Evolutionary conservation across 495 filamentous ascomycete genomes (phyloP).

Genomic region (Aspergillus cavernicola): DNA sequence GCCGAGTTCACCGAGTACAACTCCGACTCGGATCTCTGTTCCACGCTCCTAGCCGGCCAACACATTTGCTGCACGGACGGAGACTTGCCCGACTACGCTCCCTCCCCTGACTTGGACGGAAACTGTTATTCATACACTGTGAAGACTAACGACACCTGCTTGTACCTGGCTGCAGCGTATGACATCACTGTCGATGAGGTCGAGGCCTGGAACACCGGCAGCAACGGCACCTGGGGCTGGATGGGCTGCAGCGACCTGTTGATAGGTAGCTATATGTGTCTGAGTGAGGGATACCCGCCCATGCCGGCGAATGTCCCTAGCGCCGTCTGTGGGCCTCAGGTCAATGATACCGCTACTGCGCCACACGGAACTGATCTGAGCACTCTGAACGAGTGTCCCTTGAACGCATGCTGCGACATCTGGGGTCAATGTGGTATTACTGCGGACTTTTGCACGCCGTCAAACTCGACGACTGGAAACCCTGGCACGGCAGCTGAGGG

Average conservation of each 20-base stretch:
- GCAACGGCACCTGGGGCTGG: not conserved
- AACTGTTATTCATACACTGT: not conserved
- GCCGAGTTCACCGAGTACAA: conserved; percentile 1
- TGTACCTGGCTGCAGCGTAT: not conserved
- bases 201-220: not conserved
- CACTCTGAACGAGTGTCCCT: not conserved
- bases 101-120: not conserved
- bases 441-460: not conserved
- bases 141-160: not conserved
- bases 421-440: conserved; percentile 1
- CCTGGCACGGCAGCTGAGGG: not conserved
- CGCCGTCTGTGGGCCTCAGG: not conserved
- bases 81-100: not conserved
- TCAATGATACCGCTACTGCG: not conserved
- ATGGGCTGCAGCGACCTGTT: not conserved
- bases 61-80: not conserved
- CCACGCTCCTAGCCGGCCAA: not conserved
- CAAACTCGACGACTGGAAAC: not conserved
- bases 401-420: not conserved
- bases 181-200: not conserved
- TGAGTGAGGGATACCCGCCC: not conserved
- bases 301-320: not conserved
- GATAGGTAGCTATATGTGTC: not conserved
- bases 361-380: not conserved
- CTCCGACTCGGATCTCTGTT: not conserved